Evolutionary conservation across 257 asterid genomes (phyloP), one percentile per base, ranked within the genome.

Genomic region (Henckelia pumila): DNA sequence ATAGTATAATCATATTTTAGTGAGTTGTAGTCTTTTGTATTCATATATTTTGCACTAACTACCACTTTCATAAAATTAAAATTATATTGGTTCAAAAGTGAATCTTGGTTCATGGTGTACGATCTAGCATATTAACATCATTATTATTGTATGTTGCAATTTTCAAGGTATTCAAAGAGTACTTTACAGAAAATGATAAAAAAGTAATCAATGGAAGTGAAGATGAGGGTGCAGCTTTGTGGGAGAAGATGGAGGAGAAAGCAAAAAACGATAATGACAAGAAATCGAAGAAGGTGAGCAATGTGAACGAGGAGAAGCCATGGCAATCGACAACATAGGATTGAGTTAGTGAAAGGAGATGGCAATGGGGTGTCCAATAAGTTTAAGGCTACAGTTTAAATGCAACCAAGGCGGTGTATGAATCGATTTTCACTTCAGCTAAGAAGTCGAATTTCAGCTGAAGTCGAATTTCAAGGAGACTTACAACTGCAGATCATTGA

Each of bases 391-490:
- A 76, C 75, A 57, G 87, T 80, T 72, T 83, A 55, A 78, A 84
- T 75, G 95, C 96, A 2, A 94, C 84, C 10, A 80, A 74, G 72
- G 87, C 79, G 14, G 87, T 94, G 19, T 91, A 94, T 75, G 91
- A 86, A 0, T 94, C 97, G 5, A 76, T 94, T 59, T 94, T 94
- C 76, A 91, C 97, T 58, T 94, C 99, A 3, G 88, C 96, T 1
- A 85, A 74, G 79, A 91, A 88, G 79, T 75, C 87, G 0, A n/a
- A n/a, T n/a, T n/a, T n/a, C n/a, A n/a, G n/a, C n/a, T n/a, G n/a
- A n/a, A n/a, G n/a, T n/a, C n/a, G n/a, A 86, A 84, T 71, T 86
- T 91, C 67, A 94, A 82, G 86, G 96, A 94, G 88, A 94, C 99
- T 0, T 94, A 71, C 53, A 59, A 81, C 55, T 94, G 96, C 80